A percentile compares a stretch with the other conserved stretches of the same genome.
Conservation (phyloP, 805 yeast species). For the Saturnispora galanensis region DNA sequence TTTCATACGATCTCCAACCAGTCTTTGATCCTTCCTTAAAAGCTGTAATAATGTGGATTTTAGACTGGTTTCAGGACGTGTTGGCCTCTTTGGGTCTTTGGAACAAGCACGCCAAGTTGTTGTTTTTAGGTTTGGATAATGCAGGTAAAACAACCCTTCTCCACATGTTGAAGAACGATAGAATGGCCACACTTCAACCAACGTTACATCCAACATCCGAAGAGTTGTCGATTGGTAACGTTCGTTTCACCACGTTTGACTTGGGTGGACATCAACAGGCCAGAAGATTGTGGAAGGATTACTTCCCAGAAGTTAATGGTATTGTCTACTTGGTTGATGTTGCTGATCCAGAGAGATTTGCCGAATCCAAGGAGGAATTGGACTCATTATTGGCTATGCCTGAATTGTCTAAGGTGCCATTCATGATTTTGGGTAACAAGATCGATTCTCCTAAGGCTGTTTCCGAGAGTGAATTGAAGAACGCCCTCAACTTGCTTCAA, state of each 20-base stretch:
- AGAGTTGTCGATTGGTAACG: slow-evolving; percentile 93
- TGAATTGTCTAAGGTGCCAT: slow-evolving; percentile 84
- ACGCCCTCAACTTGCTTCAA: slow-evolving; percentile 75
- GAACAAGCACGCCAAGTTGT: slow-evolving; percentile 93
- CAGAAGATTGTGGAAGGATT: slow-evolving; percentile 98
- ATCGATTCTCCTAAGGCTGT: slow-evolving; percentile 93
- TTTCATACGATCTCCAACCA: neutral
- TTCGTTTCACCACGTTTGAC: slow-evolving; percentile 95
- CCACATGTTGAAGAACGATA: slow-evolving; percentile 85
- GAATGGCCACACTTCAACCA: slow-evolving; percentile 96
- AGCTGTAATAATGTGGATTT: slow-evolving; percentile 25
- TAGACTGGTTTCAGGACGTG: slow-evolving; percentile 52
- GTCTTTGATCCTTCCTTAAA: neutral
- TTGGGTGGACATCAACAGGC: slow-evolving; percentile 99
- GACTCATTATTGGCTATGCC: slow-evolving; percentile 89
- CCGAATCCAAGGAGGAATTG: slow-evolving; percentile 89
- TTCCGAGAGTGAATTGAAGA: slow-evolving; percentile 86
- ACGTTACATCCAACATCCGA: slow-evolving; percentile 98
- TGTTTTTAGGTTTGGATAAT: slow-evolving; percentile 93
- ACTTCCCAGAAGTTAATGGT: slow-evolving; percentile 98
- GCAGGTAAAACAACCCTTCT: slow-evolving; percentile 93
- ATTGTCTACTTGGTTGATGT: slow-evolving; percentile 95
- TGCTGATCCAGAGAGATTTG: slow-evolving; percentile 91
- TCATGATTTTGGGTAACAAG: slow-evolving; percentile 90
- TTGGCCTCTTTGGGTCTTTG: slow-evolving; percentile 71